Conservation (phyloP, 495 filamentous ascomycete genomes). For the Aspergillus heteromorphus region DNA sequence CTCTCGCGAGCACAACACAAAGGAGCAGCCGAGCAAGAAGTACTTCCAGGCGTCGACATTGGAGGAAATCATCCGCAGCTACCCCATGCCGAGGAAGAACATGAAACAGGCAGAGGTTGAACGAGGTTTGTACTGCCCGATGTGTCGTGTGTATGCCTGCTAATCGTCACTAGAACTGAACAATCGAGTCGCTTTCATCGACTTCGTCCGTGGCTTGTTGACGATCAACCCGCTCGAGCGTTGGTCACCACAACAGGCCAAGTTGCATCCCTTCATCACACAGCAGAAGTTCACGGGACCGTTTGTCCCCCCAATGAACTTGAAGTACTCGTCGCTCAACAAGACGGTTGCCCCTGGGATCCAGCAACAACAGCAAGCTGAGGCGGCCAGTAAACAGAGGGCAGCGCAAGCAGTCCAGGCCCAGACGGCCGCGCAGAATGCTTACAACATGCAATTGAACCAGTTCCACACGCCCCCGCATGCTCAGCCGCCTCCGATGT, state of each 20-base stretch:
- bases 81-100: conserved; percentile 97
- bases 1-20: conserved; percentile 86
- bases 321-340: conserved; percentile 75
- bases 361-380: conserved; percentile 92
- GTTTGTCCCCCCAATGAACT: conserved; percentile 96
- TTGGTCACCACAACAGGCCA: conserved; percentile 98
- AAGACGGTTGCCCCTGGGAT: conserved; percentile 93
- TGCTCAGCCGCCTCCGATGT: conserved; percentile 58
- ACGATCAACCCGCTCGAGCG: conserved; percentile 94
- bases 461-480: conserved; percentile 48
- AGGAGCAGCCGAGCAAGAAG: conserved; percentile 99
- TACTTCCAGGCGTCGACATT: conserved; percentile 93
- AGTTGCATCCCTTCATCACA: conserved; percentile 97
- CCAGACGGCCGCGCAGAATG: conserved; percentile 47
- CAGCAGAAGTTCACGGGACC: conserved; percentile 95
- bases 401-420: conserved; percentile 61
- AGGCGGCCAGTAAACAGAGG: conserved; percentile 84
- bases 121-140: conserved; percentile 56
- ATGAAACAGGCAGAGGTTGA: conserved; percentile 98
- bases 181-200: conserved; percentile 96
- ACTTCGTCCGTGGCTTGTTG: conserved; percentile 93
- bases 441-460: conserved; percentile 56
- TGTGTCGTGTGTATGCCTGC: conserved; percentile 18
- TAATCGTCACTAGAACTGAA: conserved; percentile 73
- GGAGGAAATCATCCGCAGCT: conserved; percentile 94